These are phyloP conservation scores for Arthrobotrys pseudoclavata DNA, from an alignment of 2,329 filamentous ascomycete species.

Conservation along the genomic window DNA sequence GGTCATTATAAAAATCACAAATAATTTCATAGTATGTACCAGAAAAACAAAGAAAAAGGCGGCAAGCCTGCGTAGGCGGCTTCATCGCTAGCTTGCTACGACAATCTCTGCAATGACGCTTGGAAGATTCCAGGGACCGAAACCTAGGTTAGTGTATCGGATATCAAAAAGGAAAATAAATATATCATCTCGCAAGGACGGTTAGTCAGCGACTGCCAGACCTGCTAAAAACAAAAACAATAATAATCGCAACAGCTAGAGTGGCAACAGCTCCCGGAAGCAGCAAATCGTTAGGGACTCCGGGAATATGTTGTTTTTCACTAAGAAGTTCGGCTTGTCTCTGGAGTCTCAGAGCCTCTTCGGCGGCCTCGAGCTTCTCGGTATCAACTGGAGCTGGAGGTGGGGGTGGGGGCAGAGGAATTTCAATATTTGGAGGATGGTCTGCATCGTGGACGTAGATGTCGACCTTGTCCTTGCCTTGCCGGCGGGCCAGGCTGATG, in stretches of 20 bases:
- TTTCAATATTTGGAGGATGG: slow-evolving; percentile 81
- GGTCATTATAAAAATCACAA: slow-evolving; percentile 35
- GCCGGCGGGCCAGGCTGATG: slow-evolving; percentile 82
- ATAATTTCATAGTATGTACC: slow-evolving; percentile 52
- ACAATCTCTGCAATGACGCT: slow-evolving; percentile 27
- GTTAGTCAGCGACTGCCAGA: slow-evolving; percentile 59
- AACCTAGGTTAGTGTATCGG: slow-evolving; percentile 19
- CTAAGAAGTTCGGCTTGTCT: slow-evolving; percentile 66
- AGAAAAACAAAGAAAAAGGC: slow-evolving; percentile 38
- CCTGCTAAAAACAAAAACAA: slow-evolving; percentile 89
- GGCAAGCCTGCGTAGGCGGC: slow-evolving; percentile 17
- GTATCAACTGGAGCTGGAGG: slow-evolving; percentile 70
- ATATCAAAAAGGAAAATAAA: slow-evolving; percentile 13
- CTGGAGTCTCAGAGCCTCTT: slow-evolving; percentile 48
- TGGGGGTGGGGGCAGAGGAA: slow-evolving; percentile 71
- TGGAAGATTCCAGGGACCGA: slow-evolving; percentile 1
- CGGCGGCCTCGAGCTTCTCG: slow-evolving; percentile 67
- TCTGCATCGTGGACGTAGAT: slow-evolving; percentile 95
- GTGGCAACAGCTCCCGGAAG: slow-evolving; percentile 91
- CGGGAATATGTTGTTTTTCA: slow-evolving; percentile 81
- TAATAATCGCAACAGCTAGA: slow-evolving; percentile 92
- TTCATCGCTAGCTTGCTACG: slow-evolving; percentile 33
- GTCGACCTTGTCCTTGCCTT: slow-evolving; percentile 90
- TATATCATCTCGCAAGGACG: slow-evolving; percentile 55
- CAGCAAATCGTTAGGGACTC: slow-evolving; percentile 88